Conservation (phyloP, 78 protist genomes). For the Paulinella micropora region DNA sequence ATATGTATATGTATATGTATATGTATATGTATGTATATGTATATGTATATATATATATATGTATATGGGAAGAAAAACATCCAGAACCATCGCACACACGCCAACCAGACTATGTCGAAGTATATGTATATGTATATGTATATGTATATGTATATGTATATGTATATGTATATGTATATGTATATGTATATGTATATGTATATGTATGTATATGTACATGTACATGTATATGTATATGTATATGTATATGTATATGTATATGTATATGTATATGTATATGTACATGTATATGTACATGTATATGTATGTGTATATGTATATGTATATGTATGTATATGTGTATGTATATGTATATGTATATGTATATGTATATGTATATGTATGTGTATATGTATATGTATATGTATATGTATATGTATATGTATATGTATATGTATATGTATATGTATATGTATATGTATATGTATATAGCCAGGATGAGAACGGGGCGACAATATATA, state of each 20-base stretch:
- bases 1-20: neutral
- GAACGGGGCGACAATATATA: no score
- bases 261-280: neutral
- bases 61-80: neutral
- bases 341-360: neutral
- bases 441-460: no score
- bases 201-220: neutral
- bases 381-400: no score
- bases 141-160: neutral
- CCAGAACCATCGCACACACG: no score
- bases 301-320: neutral
- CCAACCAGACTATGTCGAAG: no score
- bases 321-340: neutral
- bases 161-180: neutral
- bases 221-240: neutral
- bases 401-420: no score
- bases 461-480: no score
- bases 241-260: neutral
- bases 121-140: neutral
- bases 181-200: neutral
- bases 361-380: neutral
- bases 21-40: neutral
- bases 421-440: no score
- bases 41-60: neutral
- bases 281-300: neutral